Evolutionary conservation across 2,329 filamentous ascomycete species (phyloP), one percentile per base, ranked within the genome.

Genomic region (Pyricularia grisea): DNA sequence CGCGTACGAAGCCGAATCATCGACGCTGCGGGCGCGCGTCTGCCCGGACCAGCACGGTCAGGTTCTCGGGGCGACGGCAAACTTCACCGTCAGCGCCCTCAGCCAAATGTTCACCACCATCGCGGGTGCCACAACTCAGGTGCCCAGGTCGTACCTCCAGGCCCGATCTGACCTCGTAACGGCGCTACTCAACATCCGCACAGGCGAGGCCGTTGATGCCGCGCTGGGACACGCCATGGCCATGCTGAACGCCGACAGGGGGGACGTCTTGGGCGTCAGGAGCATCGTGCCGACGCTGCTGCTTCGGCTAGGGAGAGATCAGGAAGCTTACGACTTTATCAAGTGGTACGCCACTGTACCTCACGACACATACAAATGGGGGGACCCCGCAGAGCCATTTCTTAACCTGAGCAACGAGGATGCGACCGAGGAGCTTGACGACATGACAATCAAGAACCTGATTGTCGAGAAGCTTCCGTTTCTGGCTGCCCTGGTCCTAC

Each of bases 281-380:
- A n/a, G 36, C 63, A 69, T 71, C 31, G 70, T 75, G 2, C 72
- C 73, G 5, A 66, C 69, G 2, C 61, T 74, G 58, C 72, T 70
- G 55, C 68, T 73, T 6, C 72, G 73, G 12, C 70, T 74, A 3
- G 72, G 72, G 17, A 68, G 71, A 9, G 74, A 73, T 60, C 73
- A 74, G 68, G 73, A 74, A n/a, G 74, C 73, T 4, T 75, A 70
- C 33, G 73, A 74, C 66, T 73, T 73, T 58, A 66, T 73, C n/a
- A 73, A 73, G 66, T 75, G 71, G 73, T 72, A 68, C 11, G 66
- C 65, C 2, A 55, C 23, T 1, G n/a, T 42, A 23, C 65, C 65
- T 4, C 25, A 11, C 60, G 6, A 14, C 4, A 36, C 7, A 4
- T 67, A 67, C 31, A 50, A 25, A 5, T 67, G 33, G 65, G 31